phyloP scores from a whole-genome alignment of 1,284 basidiomycete genomes.

The Cutaneotrichosporon mucoides region DNA sequence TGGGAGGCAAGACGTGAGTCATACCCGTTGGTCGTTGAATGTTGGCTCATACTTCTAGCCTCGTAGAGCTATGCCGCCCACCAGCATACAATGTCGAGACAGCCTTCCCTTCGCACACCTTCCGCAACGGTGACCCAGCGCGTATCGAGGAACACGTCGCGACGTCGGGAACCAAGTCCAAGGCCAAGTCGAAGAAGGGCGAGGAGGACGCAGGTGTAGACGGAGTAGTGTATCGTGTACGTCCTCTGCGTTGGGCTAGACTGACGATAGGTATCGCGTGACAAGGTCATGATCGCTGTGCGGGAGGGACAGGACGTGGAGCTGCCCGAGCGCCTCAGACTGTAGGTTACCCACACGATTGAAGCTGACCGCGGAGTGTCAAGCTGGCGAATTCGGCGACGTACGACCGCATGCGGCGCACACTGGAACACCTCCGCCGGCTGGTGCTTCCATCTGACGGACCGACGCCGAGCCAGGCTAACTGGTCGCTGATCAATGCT shows the following conservation, averaged over 20 bases:
- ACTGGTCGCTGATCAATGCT: conserved; percentile 56
- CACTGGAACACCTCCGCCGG: conserved; percentile 63
- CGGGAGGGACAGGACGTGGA: conserved; percentile 66
- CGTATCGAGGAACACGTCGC: conserved; percentile 68
- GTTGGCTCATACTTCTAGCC: conserved; percentile 49
- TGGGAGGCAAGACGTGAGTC: conserved; percentile 83
- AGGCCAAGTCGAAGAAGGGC: conserved; percentile 53
- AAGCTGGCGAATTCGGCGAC: conserved; percentile 90
- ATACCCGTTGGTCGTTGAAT: too few relatives aligned
- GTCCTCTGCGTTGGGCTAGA: conserved; percentile 5
- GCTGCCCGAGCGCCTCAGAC: conserved; percentile 72
- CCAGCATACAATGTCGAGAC: conserved; percentile 69
- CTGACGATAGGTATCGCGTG: conserved; percentile 61
- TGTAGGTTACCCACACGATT: conserved; percentile 46
- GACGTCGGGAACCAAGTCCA: conserved; percentile 53
- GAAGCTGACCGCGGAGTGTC: conserved; percentile 50
- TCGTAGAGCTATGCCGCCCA: conserved; percentile 81
- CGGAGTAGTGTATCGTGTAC: conserved; percentile 77
- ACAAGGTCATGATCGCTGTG: conserved; percentile 70
- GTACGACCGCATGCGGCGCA: conserved; percentile 84
- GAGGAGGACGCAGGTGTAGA: conserved; percentile 51
- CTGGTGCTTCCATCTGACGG: conserved; percentile 29
- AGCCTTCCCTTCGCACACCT: conserved; percentile 75
- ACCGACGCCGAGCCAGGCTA: conserved; percentile 8
- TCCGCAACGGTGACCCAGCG: conserved; percentile 78